Evolutionary conservation across 2,329 filamentous ascomycete genomes (phyloP).

Genomic region (Aspergillus flavus): DNA sequence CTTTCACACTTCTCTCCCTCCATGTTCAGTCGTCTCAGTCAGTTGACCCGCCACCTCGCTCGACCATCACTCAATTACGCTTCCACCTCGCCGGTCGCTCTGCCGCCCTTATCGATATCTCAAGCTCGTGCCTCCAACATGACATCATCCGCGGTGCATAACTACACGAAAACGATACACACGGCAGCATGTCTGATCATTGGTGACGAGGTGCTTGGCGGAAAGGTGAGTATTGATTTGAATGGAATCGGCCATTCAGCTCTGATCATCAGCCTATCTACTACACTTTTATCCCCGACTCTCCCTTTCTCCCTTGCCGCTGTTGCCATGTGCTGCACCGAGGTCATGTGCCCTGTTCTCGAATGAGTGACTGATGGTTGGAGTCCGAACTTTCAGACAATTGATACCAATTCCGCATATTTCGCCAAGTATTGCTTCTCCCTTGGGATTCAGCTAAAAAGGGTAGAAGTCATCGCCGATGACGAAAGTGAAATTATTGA

Average conservation of each 20-base stretch:
- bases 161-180: slow-evolving; percentile 65
- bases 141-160: slow-evolving; percentile 46
- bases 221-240: slow-evolving; percentile 69
- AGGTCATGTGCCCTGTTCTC: neutral
- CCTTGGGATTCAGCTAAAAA: slow-evolving; percentile 70
- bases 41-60: slow-evolving; percentile 72
- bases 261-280: neutral
- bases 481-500: slow-evolving; percentile 90
- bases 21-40: slow-evolving; percentile 78
- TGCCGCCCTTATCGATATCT: slow-evolving; percentile 25
- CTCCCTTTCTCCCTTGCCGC: neutral
- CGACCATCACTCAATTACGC: slow-evolving; percentile 58
- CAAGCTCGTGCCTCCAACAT: slow-evolving; percentile 33
- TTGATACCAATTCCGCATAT: slow-evolving; percentile 68
- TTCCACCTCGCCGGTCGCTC: slow-evolving; percentile 49
- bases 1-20: slow-evolving; percentile 16
- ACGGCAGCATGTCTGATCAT: slow-evolving; percentile 94
- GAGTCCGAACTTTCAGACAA: slow-evolving; percentile 49
- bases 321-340: neutral
- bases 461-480: slow-evolving; percentile 90
- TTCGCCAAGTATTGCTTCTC: slow-evolving; percentile 68
- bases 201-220: slow-evolving; percentile 93
- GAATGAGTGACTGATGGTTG: neutral
- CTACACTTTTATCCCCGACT: neutral
- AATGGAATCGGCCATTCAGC: neutral